Evolutionary conservation across 352 stramenopile genomes (phyloP).

Genomic region (Pythium biforme): DNA sequence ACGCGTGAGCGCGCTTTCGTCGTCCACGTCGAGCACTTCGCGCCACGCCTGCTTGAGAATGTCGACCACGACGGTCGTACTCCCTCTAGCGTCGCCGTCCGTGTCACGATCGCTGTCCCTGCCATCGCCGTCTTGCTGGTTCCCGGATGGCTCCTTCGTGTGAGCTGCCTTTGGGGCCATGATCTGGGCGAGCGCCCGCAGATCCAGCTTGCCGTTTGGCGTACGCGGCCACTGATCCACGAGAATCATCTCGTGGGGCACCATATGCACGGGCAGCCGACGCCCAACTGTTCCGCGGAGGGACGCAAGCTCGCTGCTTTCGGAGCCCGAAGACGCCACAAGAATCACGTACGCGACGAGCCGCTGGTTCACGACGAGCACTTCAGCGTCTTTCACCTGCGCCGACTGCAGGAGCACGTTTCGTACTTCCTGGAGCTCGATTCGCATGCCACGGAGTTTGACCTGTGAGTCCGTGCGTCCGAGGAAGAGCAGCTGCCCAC

Average conservation of each 20-base stretch:
- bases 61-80: constrained; percentile 31
- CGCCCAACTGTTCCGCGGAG: constrained; percentile 25
- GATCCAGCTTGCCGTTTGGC: constrained; percentile 73
- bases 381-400: constrained; percentile 43
- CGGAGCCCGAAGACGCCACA: not conserved
- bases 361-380: constrained; percentile 34
- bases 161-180: not conserved
- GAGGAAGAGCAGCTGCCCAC: constrained; percentile 58
- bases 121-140: constrained; percentile 1
- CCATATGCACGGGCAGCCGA: constrained; percentile 64
- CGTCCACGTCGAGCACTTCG: constrained; percentile 43
- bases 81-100: constrained; percentile 1
- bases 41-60: constrained; percentile 53
- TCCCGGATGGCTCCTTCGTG: not conserved
- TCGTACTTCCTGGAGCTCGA: constrained; percentile 81
- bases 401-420: constrained; percentile 46
- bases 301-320: not conserved
- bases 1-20: constrained; percentile 26
- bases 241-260: constrained; percentile 46
- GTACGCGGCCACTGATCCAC: constrained; percentile 55
- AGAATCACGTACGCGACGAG: constrained; percentile 60
- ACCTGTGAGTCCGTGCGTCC: constrained; percentile 73
- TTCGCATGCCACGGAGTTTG: constrained; percentile 78
- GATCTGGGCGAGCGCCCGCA: constrained; percentile 34
- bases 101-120: not conserved